A percentile compares a stretch with the other conserved stretches of the same genome.
phyloP scores from a whole-genome alignment of 1,139 yeast species.

The Meyerozyma athensensis region DNA sequence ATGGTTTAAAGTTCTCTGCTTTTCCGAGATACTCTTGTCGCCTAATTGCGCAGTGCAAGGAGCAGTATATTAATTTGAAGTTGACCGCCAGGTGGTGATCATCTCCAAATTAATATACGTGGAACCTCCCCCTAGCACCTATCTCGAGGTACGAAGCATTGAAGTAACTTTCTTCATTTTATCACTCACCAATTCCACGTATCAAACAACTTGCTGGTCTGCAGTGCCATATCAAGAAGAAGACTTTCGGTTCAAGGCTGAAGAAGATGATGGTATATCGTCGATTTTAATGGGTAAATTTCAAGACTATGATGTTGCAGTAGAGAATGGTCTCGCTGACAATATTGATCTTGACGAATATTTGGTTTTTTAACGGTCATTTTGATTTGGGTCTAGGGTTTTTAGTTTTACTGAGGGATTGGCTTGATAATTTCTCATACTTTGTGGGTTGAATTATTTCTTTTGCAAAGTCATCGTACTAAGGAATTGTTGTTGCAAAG shows the following conservation, averaged over 20 bases:
- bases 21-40: constrained; percentile 14
- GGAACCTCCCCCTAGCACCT: constrained; percentile 13
- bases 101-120: constrained; percentile 23
- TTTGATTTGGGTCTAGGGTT: neutral
- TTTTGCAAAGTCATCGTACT: too few species aligned
- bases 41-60: neutral
- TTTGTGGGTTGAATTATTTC: too few species aligned
- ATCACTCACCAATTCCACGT: neutral
- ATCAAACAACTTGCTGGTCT: constrained; percentile 1
- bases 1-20: constrained; percentile 31
- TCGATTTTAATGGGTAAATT: constrained; percentile 1
- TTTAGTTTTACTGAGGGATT: constrained; percentile 1
- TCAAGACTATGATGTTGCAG: neutral
- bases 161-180: constrained; percentile 23
- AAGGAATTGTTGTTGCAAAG: too few species aligned
- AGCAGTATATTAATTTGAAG: constrained; percentile 23
- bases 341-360: constrained; percentile 1
- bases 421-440: constrained; percentile 1
- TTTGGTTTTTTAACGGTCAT: neutral
- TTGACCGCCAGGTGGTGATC: constrained; percentile 14
- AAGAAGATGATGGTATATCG: constrained; percentile 1
- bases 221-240: constrained; percentile 3
- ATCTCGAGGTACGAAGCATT: constrained; percentile 29
- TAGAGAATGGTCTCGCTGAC: neutral
- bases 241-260: constrained; percentile 2